Evolutionary conservation across 2,329 filamentous ascomycete species (phyloP).

Genomic region (Rhexocercosporidium sp.): DNA sequence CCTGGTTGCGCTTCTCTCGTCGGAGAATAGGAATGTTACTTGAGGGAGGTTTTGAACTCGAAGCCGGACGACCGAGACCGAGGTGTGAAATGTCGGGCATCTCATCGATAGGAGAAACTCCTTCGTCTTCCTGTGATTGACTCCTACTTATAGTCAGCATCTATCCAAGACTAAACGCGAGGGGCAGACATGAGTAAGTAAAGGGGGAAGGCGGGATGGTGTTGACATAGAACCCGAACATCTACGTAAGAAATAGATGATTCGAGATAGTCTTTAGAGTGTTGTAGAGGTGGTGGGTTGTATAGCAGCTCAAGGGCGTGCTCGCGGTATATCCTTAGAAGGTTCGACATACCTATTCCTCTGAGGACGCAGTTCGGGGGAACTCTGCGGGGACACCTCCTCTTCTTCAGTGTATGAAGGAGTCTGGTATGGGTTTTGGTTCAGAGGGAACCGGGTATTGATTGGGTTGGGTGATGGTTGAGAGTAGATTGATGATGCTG

Average conservation of each 20-base stretch:
- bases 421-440: slow-evolving; percentile 38
- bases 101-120: slow-evolving; percentile 50
- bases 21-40: slow-evolving; percentile 42
- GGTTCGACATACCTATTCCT: slow-evolving; percentile 35
- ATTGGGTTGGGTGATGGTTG: slow-evolving; percentile 52
- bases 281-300: slow-evolving; percentile 7
- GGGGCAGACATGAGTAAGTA: slow-evolving; percentile 31
- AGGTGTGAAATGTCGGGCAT: slow-evolving; percentile 37
- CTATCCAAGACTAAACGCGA: slow-evolving; percentile 10
- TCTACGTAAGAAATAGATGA: slow-evolving; percentile 19
- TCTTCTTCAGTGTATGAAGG: slow-evolving; percentile 34
- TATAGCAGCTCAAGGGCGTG: slow-evolving; percentile 27
- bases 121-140: slow-evolving; percentile 32
- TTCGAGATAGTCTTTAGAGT: slow-evolving; percentile 4
- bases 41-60: slow-evolving; percentile 26
- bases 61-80: slow-evolving; percentile 18
- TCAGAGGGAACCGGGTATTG: slow-evolving; percentile 36
- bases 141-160: slow-evolving; percentile 30
- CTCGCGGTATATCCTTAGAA: slow-evolving; percentile 24
- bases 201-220: slow-evolving; percentile 26
- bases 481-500: slow-evolving; percentile 67
- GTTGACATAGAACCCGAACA: slow-evolving; percentile 26
- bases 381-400: slow-evolving; percentile 52
- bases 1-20: slow-evolving; percentile 41
- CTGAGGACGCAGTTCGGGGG: slow-evolving; percentile 41